Conservation (phyloP, 257 asterid genomes). For the Solanum chilense region DNA sequence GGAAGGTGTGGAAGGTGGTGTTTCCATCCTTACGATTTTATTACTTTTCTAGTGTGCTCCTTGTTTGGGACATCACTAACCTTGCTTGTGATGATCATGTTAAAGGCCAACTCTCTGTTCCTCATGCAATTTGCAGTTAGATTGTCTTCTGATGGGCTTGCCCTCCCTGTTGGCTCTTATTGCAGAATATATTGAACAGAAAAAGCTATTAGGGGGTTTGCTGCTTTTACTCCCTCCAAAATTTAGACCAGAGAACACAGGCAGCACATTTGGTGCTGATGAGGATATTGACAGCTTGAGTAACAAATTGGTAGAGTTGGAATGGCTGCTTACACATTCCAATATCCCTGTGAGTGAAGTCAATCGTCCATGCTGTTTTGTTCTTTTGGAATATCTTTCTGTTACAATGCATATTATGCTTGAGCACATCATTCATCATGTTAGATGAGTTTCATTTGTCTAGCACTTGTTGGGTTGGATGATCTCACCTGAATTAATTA, state of each 20-base stretch:
- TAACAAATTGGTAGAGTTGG: slow-evolving; percentile 47
- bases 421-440: neutral
- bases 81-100: neutral
- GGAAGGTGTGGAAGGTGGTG: neutral
- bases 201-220: slow-evolving; percentile 75
- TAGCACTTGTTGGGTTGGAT: neutral
- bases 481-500: neutral
- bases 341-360: slow-evolving; percentile 68
- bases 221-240: slow-evolving; percentile 70
- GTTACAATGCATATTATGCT: neutral
- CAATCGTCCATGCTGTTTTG: neutral
- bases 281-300: slow-evolving; percentile 8
- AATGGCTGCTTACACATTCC: slow-evolving; percentile 48
- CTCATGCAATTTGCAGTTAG: neutral
- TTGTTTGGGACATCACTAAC: neutral
- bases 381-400: neutral
- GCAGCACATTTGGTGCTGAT: slow-evolving; percentile 28
- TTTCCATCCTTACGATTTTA: neutral
- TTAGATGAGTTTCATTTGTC: neutral
- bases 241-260: slow-evolving; percentile 42
- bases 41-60: neutral
- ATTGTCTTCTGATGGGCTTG: neutral
- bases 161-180: neutral
- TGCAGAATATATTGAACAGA: slow-evolving; percentile 77
- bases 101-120: neutral